phyloP scores from a whole-genome alignment of 2,329 filamentous ascomycete genomes.

The Calonectria pseudoreteaudii region DNA sequence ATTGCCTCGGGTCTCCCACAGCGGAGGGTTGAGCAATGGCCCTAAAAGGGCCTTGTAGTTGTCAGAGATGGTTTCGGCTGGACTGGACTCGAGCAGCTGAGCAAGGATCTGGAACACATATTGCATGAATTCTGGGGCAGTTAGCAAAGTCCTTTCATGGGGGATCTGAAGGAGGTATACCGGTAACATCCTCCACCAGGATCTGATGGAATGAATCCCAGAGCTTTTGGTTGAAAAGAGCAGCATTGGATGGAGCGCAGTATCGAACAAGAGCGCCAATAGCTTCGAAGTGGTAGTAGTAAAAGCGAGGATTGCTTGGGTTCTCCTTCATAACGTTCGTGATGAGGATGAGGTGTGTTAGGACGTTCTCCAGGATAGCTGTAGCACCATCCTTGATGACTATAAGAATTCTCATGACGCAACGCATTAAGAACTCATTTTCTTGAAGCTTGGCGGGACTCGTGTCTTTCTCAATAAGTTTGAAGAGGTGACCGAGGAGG shows the following conservation, averaged over 20 bases:
- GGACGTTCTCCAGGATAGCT: conserved; percentile 79
- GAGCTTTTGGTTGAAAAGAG: conserved; percentile 81
- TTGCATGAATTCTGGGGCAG: conserved; percentile 82
- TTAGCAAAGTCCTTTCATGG: conserved; percentile 44
- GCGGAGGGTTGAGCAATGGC: conserved; percentile 81
- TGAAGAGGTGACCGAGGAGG: conserved; percentile 89
- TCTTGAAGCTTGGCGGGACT: conserved; percentile 95
- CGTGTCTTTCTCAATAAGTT: conserved; percentile 85
- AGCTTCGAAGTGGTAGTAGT: conserved; percentile 98
- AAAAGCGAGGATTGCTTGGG: conserved; percentile 96
- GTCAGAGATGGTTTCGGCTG: conserved; percentile 79
- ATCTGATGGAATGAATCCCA: conserved; percentile 87
- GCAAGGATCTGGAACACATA: conserved; percentile 97
- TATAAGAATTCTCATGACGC: conserved; percentile 96
- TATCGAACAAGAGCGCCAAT: conserved; percentile 86
- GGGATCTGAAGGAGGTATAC: conserved; percentile 54
- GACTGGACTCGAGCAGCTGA: conserved; percentile 88
- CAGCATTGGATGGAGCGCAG: conserved; percentile 73
- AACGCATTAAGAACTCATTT: conserved; percentile 98
- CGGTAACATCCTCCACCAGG: conserved; percentile 83
- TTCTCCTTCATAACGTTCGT: conserved; percentile 93
- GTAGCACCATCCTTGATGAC: conserved; percentile 88
- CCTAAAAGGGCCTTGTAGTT: conserved; percentile 84
- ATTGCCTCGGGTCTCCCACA: conserved; percentile 95
- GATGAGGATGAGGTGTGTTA: conserved; percentile 87